Conservation (phyloP, 2,329 filamentous ascomycete species). For the Pseudogymnoascus sp. region DNA sequence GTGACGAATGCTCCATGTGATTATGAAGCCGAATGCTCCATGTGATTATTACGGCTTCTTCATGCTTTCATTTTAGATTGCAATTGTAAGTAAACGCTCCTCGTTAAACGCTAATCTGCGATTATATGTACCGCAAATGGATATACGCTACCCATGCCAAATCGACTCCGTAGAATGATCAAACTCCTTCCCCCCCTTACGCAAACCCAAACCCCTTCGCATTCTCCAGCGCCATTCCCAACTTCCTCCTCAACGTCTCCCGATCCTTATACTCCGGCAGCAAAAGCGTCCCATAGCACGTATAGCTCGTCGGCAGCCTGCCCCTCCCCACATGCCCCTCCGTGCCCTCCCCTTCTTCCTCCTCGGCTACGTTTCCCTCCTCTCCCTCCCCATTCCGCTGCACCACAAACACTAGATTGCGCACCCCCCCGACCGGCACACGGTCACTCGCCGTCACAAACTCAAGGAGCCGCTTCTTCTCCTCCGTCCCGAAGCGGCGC, state of each 20-base stretch:
- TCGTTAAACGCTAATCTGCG: neutral
- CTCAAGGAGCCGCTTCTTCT: conserved; percentile 72
- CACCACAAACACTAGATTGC: conserved; percentile 74
- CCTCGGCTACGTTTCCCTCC: conserved; percentile 28
- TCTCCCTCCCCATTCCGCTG: conserved; percentile 65
- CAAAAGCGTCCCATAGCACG: conserved; percentile 83
- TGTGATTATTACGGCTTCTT: neutral
- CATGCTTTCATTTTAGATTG: neutral
- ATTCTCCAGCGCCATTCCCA: conserved; percentile 82
- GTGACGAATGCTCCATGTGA: neutral
- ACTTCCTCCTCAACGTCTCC: conserved; percentile 62
- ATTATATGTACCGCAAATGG: neutral
- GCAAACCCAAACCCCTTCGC: conserved; percentile 83
- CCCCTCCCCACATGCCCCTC: neutral
- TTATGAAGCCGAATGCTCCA: neutral
- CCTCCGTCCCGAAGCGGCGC: conserved; percentile 53
- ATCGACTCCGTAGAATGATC: neutral
- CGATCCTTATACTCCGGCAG: conserved; percentile 72
- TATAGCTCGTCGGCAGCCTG: conserved; percentile 69
- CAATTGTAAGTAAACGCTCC: neutral
- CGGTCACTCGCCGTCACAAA: conserved; percentile 93
- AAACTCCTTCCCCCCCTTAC: conserved; percentile 28
- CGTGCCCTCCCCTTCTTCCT: neutral
- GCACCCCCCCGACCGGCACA: conserved; percentile 78
- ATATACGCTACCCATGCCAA: conserved; percentile 4